Evolutionary conservation across 495 filamentous ascomycete genomes (phyloP).

Genomic region (Haplographium delicatum): DNA sequence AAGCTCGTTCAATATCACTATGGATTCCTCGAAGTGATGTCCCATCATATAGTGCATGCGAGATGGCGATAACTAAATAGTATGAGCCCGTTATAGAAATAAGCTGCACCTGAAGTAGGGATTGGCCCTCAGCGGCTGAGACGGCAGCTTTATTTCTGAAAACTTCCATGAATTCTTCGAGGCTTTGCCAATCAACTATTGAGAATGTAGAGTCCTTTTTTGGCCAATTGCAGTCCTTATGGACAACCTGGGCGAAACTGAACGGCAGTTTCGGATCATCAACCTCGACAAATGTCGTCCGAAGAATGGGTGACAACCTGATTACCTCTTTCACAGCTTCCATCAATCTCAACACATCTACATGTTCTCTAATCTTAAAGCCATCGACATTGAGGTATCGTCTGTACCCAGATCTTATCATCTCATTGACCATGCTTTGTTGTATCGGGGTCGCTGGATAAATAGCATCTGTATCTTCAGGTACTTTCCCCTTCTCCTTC

Average conservation of each 20-base stretch:
- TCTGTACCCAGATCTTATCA: constrained; percentile 57
- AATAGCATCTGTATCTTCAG: constrained; percentile 42
- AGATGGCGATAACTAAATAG: constrained; percentile 63
- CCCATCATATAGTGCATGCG: constrained; percentile 79
- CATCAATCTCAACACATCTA: constrained; percentile 49
- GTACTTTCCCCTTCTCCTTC: constrained; percentile 27
- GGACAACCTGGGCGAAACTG: constrained; percentile 63
- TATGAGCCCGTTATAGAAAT: constrained; percentile 27
- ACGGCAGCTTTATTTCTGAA: constrained; percentile 8
- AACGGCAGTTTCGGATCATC: constrained; percentile 47
- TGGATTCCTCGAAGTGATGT: constrained; percentile 65
- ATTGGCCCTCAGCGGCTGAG: not conserved
- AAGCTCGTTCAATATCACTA: constrained; percentile 56
- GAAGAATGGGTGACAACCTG: constrained; percentile 59
- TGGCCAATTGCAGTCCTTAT: constrained; percentile 10
- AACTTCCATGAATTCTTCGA: constrained; percentile 25
- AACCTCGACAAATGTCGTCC: constrained; percentile 64
- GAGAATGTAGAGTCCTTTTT: not conserved
- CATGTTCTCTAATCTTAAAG: constrained; percentile 43
- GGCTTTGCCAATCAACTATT: constrained; percentile 10
- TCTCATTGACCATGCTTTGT: constrained; percentile 75
- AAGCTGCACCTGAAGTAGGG: constrained; percentile 38
- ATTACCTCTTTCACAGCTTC: constrained; percentile 56
- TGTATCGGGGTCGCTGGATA: constrained; percentile 70
- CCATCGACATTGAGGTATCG: constrained; percentile 79